These are phyloP conservation scores for Pestalotiopsis sp. DNA, from an alignment of 2,329 filamentous ascomycete genomes.

Conservation along the genomic window DNA sequence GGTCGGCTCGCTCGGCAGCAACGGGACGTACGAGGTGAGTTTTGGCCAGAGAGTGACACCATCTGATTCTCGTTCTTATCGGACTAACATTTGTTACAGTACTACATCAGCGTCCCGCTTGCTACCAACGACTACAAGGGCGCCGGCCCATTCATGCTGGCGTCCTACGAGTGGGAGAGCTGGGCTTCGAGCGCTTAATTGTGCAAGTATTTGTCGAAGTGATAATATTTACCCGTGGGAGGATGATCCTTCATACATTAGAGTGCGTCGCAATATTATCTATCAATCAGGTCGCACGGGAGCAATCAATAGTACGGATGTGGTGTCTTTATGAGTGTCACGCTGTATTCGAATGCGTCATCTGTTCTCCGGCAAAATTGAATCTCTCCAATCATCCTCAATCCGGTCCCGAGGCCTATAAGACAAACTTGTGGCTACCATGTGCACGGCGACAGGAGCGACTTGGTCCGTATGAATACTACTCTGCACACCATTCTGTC, in stretches of 20 bases:
- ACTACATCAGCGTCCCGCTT: slow-evolving; percentile 44
- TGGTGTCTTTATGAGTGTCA: not conserved
- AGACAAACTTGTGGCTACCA: not conserved
- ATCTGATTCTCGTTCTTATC: not conserved
- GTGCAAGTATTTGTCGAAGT: not conserved
- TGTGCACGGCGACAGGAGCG: not conserved
- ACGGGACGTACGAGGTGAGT: slow-evolving; percentile 52
- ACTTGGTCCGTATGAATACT: not conserved
- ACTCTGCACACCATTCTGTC: not conserved
- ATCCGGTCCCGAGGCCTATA: not conserved
- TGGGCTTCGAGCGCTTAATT: slow-evolving; percentile 11
- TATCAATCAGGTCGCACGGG: not conserved
- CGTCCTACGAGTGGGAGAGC: slow-evolving; percentile 37
- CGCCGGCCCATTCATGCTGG: slow-evolving; percentile 41
- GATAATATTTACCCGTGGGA: not conserved
- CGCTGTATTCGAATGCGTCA: not conserved
- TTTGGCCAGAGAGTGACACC: not conserved
- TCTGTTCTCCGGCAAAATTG: not conserved
- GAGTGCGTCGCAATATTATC: not conserved
- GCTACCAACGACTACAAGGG: slow-evolving; percentile 41
- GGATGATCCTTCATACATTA: not conserved
- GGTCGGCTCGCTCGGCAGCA: slow-evolving; percentile 51
- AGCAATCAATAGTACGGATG: not conserved
- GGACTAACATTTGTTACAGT: slow-evolving; percentile 29
- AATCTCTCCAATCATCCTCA: not conserved